A percentile compares a stretch with the other conserved stretches of the same genome.
These are phyloP conservation scores for Silybum marianum DNA, from an alignment of 129 eudicot genomes.

Conservation along the genomic window DNA sequence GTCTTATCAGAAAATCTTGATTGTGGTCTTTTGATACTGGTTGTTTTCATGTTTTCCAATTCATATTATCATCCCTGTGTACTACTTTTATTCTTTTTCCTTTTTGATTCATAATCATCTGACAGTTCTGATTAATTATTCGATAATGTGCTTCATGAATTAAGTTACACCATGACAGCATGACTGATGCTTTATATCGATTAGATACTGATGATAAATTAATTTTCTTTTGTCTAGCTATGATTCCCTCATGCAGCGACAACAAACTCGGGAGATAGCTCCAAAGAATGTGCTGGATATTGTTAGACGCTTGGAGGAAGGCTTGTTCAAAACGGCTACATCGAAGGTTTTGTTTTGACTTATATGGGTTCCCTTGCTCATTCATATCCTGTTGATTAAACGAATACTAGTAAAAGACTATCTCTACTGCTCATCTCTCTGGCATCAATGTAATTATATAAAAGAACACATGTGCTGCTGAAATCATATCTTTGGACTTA, in stretches of 20 bases:
- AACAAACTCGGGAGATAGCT: slow-evolving; percentile 44
- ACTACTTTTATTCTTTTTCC: not conserved
- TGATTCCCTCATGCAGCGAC: slow-evolving; percentile 52
- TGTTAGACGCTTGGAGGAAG: slow-evolving; percentile 81
- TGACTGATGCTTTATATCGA: slow-evolving; percentile 3
- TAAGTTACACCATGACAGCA: not conserved
- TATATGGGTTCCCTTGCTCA: not conserved
- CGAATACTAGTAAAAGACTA: not conserved
- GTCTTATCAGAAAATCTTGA: slow-evolving; percentile 9
- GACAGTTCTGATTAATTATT: not conserved
- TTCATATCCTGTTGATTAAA: not conserved
- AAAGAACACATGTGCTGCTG: slow-evolving; percentile 17
- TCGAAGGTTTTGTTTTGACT: slow-evolving; percentile 49
- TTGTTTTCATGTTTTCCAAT: slow-evolving; percentile 13
- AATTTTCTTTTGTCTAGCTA: slow-evolving; percentile 44
- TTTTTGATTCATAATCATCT: not conserved
- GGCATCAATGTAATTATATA: not conserved
- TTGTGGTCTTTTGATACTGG: slow-evolving; percentile 7
- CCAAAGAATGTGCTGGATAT: slow-evolving; percentile 55
- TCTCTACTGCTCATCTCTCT: not conserved
- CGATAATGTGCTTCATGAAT: not conserved
- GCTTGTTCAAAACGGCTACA: slow-evolving; percentile 58
- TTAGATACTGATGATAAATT: slow-evolving; percentile 17
- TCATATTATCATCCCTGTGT: not conserved
- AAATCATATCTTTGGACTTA: not conserved